Evolutionary conservation across 345 rosid species (phyloP).

Genomic region (Pelargonium nanum): DNA sequence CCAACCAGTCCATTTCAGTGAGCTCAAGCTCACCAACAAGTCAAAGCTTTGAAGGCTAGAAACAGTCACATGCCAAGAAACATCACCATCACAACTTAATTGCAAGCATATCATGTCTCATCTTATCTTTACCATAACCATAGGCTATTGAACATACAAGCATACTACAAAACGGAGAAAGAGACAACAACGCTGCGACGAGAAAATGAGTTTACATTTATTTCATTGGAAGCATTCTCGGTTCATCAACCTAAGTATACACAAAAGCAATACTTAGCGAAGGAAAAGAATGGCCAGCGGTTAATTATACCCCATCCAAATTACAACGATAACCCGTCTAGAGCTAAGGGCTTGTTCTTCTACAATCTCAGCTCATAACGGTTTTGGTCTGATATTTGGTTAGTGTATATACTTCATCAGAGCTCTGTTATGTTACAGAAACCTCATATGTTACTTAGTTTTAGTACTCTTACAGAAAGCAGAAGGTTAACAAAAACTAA

Average conservation of each 20-base stretch:
- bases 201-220: constrained; percentile 18
- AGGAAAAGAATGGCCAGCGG: constrained; percentile 12
- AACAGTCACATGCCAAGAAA: constrained; percentile 11
- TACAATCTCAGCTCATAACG: not conserved
- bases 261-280: constrained; percentile 12
- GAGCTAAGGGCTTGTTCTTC: not conserved
- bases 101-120: not conserved
- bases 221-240: constrained; percentile 16
- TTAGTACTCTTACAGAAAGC: too few relatives aligned
- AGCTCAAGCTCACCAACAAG: not conserved
- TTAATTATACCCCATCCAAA: constrained; percentile 9
- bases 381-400: not conserved
- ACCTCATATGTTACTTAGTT: not conserved
- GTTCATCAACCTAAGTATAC: constrained; percentile 18
- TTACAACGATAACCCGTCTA: not conserved
- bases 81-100: constrained; percentile 13
- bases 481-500: too few relatives aligned
- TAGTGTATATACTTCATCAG: not conserved
- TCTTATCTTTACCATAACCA: not conserved
- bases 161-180: constrained; percentile 4
- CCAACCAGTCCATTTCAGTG: not conserved
- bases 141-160: not conserved
- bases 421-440: not conserved
- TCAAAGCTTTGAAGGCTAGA: constrained; percentile 5
- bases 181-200: constrained; percentile 6